Conservation (phyloP, 208 protist genomes). For the Leishmania braziliensis region DNA sequence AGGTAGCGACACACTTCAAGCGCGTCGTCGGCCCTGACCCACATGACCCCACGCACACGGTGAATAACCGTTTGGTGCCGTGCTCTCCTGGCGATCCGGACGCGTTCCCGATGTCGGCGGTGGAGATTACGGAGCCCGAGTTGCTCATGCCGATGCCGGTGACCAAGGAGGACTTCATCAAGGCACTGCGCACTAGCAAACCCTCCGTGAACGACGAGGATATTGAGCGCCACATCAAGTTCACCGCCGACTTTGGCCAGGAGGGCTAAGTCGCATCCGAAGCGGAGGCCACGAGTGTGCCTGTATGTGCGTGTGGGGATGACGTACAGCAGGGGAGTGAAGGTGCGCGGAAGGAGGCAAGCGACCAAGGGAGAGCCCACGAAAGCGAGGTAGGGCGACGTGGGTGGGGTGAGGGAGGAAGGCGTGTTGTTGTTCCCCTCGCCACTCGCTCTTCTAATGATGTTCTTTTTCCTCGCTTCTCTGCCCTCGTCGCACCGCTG, state of each 20-base stretch:
- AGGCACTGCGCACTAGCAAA: constrained; percentile 82
- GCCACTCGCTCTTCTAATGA: background rate
- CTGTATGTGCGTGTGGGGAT: background rate
- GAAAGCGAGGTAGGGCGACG: background rate
- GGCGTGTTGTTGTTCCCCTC: background rate
- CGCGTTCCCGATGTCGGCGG: constrained; percentile 93
- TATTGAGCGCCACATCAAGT: constrained; percentile 93
- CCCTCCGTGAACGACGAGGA: constrained; percentile 93
- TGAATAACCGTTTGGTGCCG: constrained; percentile 88
- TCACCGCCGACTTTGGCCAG: constrained; percentile 97
- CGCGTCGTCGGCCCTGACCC: constrained; percentile 77
- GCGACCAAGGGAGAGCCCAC: too few species aligned
- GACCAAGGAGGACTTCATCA: constrained; percentile 93
- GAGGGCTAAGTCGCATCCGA: constrained; percentile 73
- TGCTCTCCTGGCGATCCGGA: constrained; percentile 95
- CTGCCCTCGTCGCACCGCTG: background rate
- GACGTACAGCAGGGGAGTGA: background rate
- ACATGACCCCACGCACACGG: constrained; percentile 68
- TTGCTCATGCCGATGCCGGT: constrained; percentile 92
- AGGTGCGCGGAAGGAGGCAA: background rate
- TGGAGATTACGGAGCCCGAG: constrained; percentile 89
- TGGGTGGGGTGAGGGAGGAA: background rate
- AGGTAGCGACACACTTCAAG: constrained; percentile 98
- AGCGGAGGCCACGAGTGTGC: background rate
- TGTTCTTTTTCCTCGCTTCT: background rate